Conservation (phyloP, 257 asterid species). For the Forsythia viridissima region DNA sequence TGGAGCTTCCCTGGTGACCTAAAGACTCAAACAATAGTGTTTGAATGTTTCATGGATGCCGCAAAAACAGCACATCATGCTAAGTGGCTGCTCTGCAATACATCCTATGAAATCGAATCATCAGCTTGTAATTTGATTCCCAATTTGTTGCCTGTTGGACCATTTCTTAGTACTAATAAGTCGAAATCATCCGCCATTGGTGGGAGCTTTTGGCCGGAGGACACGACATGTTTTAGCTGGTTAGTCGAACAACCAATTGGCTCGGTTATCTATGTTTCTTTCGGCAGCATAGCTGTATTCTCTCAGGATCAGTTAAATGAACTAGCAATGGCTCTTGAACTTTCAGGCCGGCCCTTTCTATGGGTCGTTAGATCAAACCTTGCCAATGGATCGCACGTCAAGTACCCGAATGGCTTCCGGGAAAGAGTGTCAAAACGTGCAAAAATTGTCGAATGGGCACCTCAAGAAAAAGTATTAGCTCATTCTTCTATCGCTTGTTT, state of each 20-base stretch:
- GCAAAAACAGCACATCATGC: background rate
- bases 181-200: conserved; percentile 3
- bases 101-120: conserved; percentile 35
- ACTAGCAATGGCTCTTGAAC: conserved; percentile 47
- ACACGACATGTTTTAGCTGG: conserved; percentile 42
- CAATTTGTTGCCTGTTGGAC: conserved; percentile 34
- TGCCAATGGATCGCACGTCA: too few species aligned
- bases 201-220: conserved; percentile 38
- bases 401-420: background rate
- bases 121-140: conserved; percentile 35
- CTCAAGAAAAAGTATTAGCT: conserved; percentile 8
- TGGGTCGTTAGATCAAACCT: too few species aligned
- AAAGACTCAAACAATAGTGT: background rate
- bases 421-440: background rate
- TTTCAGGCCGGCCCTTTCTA: background rate
- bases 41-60: background rate
- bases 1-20: conserved; percentile 23
- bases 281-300: conserved; percentile 43
- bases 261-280: conserved; percentile 47
- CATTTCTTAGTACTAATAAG: conserved; percentile 9
- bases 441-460: conserved; percentile 13
- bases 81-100: conserved; percentile 23
- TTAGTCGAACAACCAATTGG: conserved; percentile 24
- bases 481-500: conserved; percentile 13
- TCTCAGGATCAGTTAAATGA: conserved; percentile 44